Conservation (phyloP, 2,329 filamentous ascomycete genomes). For the Didymella segeticola region DNA sequence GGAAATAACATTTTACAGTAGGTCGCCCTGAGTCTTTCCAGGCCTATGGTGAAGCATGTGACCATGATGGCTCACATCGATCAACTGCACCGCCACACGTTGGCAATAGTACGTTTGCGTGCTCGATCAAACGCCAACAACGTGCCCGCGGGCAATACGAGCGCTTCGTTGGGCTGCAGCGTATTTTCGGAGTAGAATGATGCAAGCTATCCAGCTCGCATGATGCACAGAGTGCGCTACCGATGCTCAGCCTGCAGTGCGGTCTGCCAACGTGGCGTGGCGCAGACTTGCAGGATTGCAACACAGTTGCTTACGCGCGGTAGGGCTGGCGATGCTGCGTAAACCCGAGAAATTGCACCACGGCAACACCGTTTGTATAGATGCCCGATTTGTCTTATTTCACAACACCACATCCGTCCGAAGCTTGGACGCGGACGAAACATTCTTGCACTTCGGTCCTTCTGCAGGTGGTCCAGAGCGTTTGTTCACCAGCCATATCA, state of each 20-base stretch:
- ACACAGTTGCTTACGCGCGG: conserved; percentile 21
- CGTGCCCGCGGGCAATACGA: conserved; percentile 15
- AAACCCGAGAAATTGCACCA: conserved; percentile 30
- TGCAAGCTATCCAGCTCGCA: conserved; percentile 44
- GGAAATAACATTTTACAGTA: conserved; percentile 20
- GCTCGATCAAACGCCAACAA: conserved; percentile 9
- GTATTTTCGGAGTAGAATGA: conserved; percentile 41
- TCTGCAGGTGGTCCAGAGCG: background rate
- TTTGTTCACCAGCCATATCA: conserved; percentile 1
- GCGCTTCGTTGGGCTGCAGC: conserved; percentile 31
- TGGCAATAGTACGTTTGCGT: conserved; percentile 20
- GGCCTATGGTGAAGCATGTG: conserved; percentile 33
- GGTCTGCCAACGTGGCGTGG: conserved; percentile 43
- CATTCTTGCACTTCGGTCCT: conserved; percentile 1
- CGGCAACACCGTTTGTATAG: conserved; percentile 6
- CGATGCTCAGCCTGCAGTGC: conserved; percentile 37
- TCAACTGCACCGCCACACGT: conserved; percentile 43
- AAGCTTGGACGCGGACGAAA: conserved; percentile 12
- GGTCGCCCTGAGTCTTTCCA: conserved; percentile 1
- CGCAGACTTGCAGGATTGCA: conserved; percentile 24
- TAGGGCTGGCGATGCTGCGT: conserved; percentile 39
- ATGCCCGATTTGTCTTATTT: background rate
- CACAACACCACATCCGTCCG: background rate
- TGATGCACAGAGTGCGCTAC: conserved; percentile 20
- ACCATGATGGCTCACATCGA: conserved; percentile 23